Percentiles rank a stretch among this genome's conserved stretches.
These are phyloP conservation scores for Starmerella bombi DNA, from an alignment of 805 yeast species.

Conservation along the genomic window DNA sequence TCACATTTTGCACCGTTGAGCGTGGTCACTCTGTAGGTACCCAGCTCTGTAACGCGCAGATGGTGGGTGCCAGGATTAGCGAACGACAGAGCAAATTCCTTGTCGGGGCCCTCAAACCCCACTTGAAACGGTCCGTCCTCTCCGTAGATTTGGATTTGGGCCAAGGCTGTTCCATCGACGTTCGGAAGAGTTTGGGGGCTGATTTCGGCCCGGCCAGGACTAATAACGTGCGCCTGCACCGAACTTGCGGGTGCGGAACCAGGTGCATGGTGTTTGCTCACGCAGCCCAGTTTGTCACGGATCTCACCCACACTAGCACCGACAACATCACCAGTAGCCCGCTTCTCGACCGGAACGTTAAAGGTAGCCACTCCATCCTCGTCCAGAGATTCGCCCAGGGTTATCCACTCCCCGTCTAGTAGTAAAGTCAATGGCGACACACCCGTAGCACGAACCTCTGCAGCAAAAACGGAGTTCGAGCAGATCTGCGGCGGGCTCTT, in stretches of 20 bases:
- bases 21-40: constrained; percentile 44
- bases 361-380: constrained; percentile 6
- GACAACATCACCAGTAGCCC: background rate
- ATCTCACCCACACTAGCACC: background rate
- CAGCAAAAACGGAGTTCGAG: constrained; percentile 42
- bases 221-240: background rate
- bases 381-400: constrained; percentile 5
- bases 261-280: too few relatives aligned
- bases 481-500: constrained; percentile 34
- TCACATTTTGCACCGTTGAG: constrained; percentile 52
- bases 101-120: constrained; percentile 14
- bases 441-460: constrained; percentile 49
- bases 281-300: background rate
- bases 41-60: constrained; percentile 34
- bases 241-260: too few relatives aligned
- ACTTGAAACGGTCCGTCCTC: constrained; percentile 39
- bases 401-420: constrained; percentile 10
- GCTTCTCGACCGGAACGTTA: background rate
- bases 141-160: constrained; percentile 14
- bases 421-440: constrained; percentile 61
- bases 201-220: background rate
- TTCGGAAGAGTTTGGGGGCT: background rate
- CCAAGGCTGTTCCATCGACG: constrained; percentile 1
- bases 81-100: background rate
- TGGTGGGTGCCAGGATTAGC: background rate